phyloP scores from a whole-genome alignment of 371 early-diverging fungal species.

The Actinomucor elegans region DNA sequence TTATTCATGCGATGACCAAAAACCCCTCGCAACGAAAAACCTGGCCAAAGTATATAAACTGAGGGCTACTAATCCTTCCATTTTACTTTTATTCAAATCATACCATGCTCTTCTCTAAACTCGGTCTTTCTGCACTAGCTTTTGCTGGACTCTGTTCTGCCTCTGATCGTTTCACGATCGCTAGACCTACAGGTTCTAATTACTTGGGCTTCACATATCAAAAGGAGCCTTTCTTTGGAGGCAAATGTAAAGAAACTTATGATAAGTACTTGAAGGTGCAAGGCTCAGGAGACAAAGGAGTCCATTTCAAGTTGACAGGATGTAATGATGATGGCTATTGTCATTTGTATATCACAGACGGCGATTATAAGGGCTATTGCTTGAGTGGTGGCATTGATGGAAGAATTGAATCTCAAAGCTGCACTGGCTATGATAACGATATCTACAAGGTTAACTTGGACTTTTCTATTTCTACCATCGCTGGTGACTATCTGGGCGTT shows the following conservation, averaged over 20 bases:
- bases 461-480: slow-evolving; percentile 2
- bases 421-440: slow-evolving; percentile 2
- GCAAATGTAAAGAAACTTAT: slow-evolving; percentile 5
- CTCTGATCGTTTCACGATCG: slow-evolving; percentile 5
- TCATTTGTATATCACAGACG: slow-evolving; percentile 7
- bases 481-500: slow-evolving; percentile 5
- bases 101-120: background rate
- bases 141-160: slow-evolving; percentile 2
- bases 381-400: slow-evolving; percentile 6
- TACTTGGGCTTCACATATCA: slow-evolving; percentile 5
- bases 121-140: background rate
- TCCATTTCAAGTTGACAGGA: slow-evolving; percentile 7
- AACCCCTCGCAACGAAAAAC: background rate
- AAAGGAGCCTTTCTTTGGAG: slow-evolving; percentile 2
- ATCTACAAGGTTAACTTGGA: slow-evolving; percentile 12
- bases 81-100: no score
- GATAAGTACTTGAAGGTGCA: slow-evolving; percentile 9
- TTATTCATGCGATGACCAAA: background rate
- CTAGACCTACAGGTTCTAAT: slow-evolving; percentile 1
- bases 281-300: background rate
- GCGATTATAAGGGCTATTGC: slow-evolving; percentile 12
- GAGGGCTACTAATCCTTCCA: background rate
- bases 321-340: slow-evolving; percentile 7
- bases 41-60: background rate
- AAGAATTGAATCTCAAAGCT: slow-evolving; percentile 10